Percentiles rank a stretch among this genome's conserved stretches.
phyloP scores from a whole-genome alignment of 768 basidiomycete genomes.

The Rhizopogon sp. region DNA sequence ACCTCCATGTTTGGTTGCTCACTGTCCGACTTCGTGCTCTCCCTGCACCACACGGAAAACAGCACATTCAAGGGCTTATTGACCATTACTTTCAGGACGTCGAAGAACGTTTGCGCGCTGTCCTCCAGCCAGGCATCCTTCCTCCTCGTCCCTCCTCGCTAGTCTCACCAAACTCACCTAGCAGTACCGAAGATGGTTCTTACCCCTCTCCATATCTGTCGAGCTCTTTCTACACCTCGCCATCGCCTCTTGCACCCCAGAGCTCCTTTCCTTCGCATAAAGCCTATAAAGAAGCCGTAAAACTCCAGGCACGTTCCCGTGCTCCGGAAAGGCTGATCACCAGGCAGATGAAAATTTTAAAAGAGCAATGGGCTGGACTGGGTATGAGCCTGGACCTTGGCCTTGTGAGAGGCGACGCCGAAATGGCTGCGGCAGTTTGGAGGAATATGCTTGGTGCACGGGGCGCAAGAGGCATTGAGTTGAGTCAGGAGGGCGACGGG shows the following conservation, averaged over 20 bases:
- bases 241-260: constrained; percentile 17
- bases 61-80: constrained; percentile 76
- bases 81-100: constrained; percentile 96
- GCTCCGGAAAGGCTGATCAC: constrained; percentile 78
- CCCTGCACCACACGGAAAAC: constrained; percentile 56
- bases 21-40: constrained; percentile 85
- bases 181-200: constrained; percentile 15
- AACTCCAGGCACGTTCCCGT: constrained; percentile 27
- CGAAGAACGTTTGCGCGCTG: constrained; percentile 81
- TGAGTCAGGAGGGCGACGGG: constrained; percentile 10
- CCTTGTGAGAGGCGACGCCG: constrained; percentile 69
- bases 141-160: constrained; percentile 17
- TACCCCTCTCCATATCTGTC: constrained; percentile 17
- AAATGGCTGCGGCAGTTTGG: constrained; percentile 88
- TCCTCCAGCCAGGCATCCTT: constrained; percentile 55
- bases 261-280: constrained; percentile 22
- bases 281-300: constrained; percentile 20
- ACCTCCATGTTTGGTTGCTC: constrained; percentile 89
- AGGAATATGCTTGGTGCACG: constrained; percentile 84
- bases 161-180: constrained; percentile 8
- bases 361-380: constrained; percentile 87
- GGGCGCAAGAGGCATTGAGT: constrained; percentile 68
- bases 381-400: constrained; percentile 76
- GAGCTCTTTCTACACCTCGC: constrained; percentile 22
- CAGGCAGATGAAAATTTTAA: constrained; percentile 87